Evolutionary conservation across 208 protist genomes (phyloP), one percentile per base, ranked within the genome.

Genomic region (Trypanosoma brucei): DNA sequence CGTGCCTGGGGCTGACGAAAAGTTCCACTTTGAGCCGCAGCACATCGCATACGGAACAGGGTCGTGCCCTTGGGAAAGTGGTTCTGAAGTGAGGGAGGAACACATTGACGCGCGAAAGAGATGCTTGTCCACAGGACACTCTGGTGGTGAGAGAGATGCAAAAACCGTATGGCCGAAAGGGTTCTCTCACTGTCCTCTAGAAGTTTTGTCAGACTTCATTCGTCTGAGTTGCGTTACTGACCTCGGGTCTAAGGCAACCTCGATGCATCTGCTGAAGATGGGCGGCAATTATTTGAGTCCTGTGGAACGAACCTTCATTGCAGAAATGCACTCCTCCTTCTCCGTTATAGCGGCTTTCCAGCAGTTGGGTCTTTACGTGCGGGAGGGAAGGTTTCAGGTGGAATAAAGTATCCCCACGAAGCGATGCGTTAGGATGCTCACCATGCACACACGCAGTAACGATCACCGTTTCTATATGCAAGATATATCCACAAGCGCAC

Each of bases 261-360:
- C 81, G 30, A 83, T 92, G 72, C 86, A 93, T 52, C 59, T 87
- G n/a, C 66, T 88, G 1, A 81, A 79, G 51, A 92, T 95, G 82
- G 72, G 72, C 36, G 65, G 86, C 2, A 56, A 79, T 54, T 91
- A 89, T 61, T 58, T 95, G 35, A 85, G 78, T 3, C 76, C 83
- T 9, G 59, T 78, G 38, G 86, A 92, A 70, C 82, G 88, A 9
- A 76, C 73, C 9, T 72, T 84, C 61, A 30, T 94, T 14, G 63
- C 81, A 56, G 69, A 83, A 69, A 71, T 91, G 55, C 82, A 77
- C 33, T 91, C 79, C 0, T 85, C 83, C 56, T 50, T 84, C 9
- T 79, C 79, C 0, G 63, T 91, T 38, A 67, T 83, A 2, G 34
- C 54, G 5, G 51, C 71, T 11, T 65, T 90, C 64, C 65, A 84